Evolutionary conservation across 177 flowering plant species (phyloP), one percentile per base, ranked within the genome.

Genomic region (Vitis hybrid): DNA sequence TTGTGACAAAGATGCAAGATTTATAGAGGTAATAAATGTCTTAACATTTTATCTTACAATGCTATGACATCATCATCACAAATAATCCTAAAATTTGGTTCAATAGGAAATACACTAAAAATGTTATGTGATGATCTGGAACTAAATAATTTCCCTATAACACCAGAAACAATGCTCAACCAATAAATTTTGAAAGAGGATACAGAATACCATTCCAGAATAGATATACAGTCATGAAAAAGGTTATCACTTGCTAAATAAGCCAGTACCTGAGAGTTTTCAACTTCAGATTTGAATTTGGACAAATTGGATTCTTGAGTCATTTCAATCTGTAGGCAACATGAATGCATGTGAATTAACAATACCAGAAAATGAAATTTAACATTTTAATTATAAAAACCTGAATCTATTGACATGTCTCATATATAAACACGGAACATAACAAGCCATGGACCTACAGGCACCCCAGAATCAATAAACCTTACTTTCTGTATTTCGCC

Each of bases 401-500:
- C 2, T 12, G 1, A 1, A 30, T 6, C 10, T 57, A 1, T 11
- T 57, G 19, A 39, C 45, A 5, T 39, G 14, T 45, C 51, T 55
- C 59, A 9, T 54, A 5, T 26, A 30, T 26, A 26, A 66, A 45
- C 60, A 8, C 14, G 15, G 19, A 34, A 3, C 8, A 56, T 4
- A 10, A 14, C 18, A 21, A 54, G 8, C 13, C 18, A 10, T 52
- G 7, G 7, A 10, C 23, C 18, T 32, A 13, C 12, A 51, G 19
- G 51, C 1, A 7, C 1, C 9, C 49, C n/a, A 26, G 4, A 30
- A 4, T 11, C 6, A 60, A 21, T 32, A 50, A 18, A 13, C 0
- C 75, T 69, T 70, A 83, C 93, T 58, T 75, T 88, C 75, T 89
- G 85, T 87, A 87, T 84, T 69, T 87, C 88, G 1, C 51, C 76